Percentiles rank a stretch among this genome's conserved stretches.
phyloP scores from a whole-genome alignment of 805 yeast genomes.

The Torulaspora gathmanii region DNA sequence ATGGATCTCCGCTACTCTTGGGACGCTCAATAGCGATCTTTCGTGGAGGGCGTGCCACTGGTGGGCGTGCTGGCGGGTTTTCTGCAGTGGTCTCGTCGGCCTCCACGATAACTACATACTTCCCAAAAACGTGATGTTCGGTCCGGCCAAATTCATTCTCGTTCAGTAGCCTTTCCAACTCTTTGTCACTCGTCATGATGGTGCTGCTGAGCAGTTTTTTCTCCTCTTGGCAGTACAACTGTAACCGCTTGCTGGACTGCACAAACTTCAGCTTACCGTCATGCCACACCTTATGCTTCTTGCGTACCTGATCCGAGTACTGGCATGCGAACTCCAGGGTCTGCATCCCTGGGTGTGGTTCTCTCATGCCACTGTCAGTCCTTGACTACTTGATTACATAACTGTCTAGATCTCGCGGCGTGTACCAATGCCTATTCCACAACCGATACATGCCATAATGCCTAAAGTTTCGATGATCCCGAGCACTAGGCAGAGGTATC shows the following conservation, averaged over 20 bases:
- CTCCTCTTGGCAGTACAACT: slow-evolving; percentile 24
- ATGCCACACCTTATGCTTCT: slow-evolving; percentile 36
- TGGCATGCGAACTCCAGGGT: slow-evolving; percentile 26
- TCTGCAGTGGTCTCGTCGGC: slow-evolving; percentile 1
- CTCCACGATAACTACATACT: slow-evolving; percentile 25
- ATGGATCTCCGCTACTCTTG: slow-evolving; percentile 2
- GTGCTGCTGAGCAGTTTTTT: slow-evolving; percentile 23
- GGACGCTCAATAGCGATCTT: not conserved
- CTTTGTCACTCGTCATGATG: slow-evolving; percentile 26
- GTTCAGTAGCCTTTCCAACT: slow-evolving; percentile 19
- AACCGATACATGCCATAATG: slow-evolving; percentile 41
- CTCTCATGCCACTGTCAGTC: no score
- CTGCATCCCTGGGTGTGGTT: not conserved
- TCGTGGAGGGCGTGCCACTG: slow-evolving; percentile 8
- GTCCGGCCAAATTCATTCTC: slow-evolving; percentile 21
- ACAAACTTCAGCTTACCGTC: slow-evolving; percentile 32
- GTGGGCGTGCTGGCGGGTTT: slow-evolving; percentile 14
- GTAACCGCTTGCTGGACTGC: slow-evolving; percentile 21
- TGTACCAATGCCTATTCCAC: slow-evolving; percentile 46
- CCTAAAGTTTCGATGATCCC: slow-evolving; percentile 30
- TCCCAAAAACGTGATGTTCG: slow-evolving; percentile 30
- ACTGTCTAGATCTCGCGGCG: slow-evolving; percentile 3
- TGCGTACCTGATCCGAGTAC: slow-evolving; percentile 31
- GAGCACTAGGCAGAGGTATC: slow-evolving; percentile 31
- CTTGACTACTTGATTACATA: not conserved